Evolutionary conservation across 2,329 filamentous ascomycete species (phyloP), one percentile per base, ranked within the genome.

Genomic region (Pseudonectria foliicola): DNA sequence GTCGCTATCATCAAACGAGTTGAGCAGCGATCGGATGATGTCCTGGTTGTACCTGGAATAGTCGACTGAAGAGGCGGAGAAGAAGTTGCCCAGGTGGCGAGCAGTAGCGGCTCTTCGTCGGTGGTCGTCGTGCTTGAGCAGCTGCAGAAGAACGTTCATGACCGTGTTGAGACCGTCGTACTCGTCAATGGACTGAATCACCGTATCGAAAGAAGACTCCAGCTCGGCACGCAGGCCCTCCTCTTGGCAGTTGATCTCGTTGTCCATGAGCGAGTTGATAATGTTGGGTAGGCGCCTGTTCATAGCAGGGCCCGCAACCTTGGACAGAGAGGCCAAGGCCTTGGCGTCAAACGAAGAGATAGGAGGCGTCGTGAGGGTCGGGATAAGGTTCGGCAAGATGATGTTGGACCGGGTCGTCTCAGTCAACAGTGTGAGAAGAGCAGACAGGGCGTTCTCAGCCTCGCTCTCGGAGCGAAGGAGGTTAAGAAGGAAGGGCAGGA

Each of bases 21-120:
- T 84, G 37, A 98, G 77, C 34, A 98, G 68, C 4, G 85, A 82
- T 11, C 90, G 84, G 53, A 98, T 87, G 34, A 98, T 83, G 53
- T 98, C 90, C 55, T 90, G 89, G 60, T 95, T 88, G 68, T 96
- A 98, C 33, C 90, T 76, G 18, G 90, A 94, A 62, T 93, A 95
- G 63, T 98, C 92, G 18, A 95, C 74, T 15, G 83, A 77, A 7
- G 85, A 75, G 33, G 77, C 71, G 1, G 80, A 68, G 57, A 96
- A 96, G 74, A 96, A 98, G 42, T 77, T 85, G 41, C 83, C 80
- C 38, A 98, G 68, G 53, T 94, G 89, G 28, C 73, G 68, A 31
- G 85, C 85, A 8, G 87, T 88, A 34, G 77, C 75, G 23, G 85
- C 79, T 46, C 93, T 80, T 62, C 82, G 85, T 39, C 73, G 77